Evolutionary conservation across 805 yeast species (phyloP).

Genomic region (Candida methanosorbosa): DNA sequence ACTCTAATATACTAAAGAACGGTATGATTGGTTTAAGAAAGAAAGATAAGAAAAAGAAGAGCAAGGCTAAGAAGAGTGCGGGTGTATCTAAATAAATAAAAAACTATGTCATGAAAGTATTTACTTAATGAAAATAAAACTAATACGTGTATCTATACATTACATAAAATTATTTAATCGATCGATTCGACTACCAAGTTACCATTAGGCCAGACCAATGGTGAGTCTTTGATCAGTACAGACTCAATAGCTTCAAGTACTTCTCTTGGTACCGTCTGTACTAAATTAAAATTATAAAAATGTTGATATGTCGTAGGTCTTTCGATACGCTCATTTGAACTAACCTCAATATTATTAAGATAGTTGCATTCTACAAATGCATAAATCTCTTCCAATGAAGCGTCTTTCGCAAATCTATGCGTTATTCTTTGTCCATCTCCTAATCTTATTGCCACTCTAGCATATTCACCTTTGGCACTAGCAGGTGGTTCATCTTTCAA

Average conservation of each 20-base stretch:
- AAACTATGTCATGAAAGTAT: not conserved
- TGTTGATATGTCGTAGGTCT: constrained; percentile 32
- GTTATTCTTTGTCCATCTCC: constrained; percentile 52
- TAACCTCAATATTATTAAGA: constrained; percentile 18
- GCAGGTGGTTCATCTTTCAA: constrained; percentile 11
- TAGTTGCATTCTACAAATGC: constrained; percentile 54
- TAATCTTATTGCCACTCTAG: constrained; percentile 66
- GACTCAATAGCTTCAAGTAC: constrained; percentile 26
- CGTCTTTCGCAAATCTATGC: constrained; percentile 36
- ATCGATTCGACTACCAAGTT: constrained; percentile 34
- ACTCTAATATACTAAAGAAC: constrained; percentile 56
- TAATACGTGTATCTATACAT: not conserved
- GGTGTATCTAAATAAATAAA: too few species aligned
- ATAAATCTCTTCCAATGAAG: constrained; percentile 54
- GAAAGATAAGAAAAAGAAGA: constrained; percentile 72
- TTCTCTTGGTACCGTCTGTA: constrained; percentile 49
- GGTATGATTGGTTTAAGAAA: constrained; percentile 73
- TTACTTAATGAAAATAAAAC: not conserved
- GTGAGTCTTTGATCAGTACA: constrained; percentile 30
- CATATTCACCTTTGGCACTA: constrained; percentile 21
- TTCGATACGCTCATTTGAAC: constrained; percentile 15
- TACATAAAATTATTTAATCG: not conserved
- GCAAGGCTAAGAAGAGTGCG: constrained; percentile 25
- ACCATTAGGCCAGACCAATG: constrained; percentile 54
- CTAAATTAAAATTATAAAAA: constrained; percentile 38